phyloP scores from a whole-genome alignment of 2,329 filamentous ascomycete genomes.

The Knufia fluminis region DNA sequence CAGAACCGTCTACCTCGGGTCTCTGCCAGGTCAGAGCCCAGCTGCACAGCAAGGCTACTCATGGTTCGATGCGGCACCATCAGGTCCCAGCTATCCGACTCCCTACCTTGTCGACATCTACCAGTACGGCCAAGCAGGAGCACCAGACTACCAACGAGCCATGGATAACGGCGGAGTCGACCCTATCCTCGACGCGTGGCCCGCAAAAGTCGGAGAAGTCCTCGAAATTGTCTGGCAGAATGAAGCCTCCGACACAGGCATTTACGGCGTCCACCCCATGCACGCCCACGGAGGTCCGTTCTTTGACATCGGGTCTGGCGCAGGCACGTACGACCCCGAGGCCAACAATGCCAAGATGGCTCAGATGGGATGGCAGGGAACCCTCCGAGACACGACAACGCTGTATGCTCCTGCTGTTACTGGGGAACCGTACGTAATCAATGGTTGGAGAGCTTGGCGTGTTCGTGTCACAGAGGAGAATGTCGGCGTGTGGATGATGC shows the following conservation, averaged over 20 bases:
- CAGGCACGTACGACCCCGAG: conserved; percentile 35
- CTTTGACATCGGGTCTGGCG: conserved; percentile 40
- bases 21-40: conserved; percentile 5
- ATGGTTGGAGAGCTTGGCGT: conserved; percentile 55
- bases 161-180: conserved; percentile 36
- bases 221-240: conserved; percentile 39
- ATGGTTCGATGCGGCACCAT: conserved; percentile 15
- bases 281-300: conserved; percentile 40
- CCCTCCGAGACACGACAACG: conserved; percentile 41
- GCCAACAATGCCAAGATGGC: conserved; percentile 32
- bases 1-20: conserved; percentile 7
- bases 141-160: conserved; percentile 34
- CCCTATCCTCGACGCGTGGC: conserved; percentile 22
- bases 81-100: conserved; percentile 20
- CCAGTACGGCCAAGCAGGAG: conserved; percentile 26
- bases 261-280: conserved; percentile 35
- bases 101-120: conserved; percentile 43
- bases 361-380: conserved; percentile 10
- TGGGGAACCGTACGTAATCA: conserved; percentile 32
- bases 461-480: conserved; percentile 38
- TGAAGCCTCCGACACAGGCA: conserved; percentile 23
- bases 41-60: conserved; percentile 6
- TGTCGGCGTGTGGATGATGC: conserved; percentile 44
- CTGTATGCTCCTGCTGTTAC: conserved; percentile 45
- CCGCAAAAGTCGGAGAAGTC: conserved; percentile 35